A percentile compares a stretch with the other conserved stretches of the same genome.
These are phyloP conservation scores for Pachyrhizus erosus DNA, from an alignment of 306 rosid species.

Conservation along the genomic window DNA sequence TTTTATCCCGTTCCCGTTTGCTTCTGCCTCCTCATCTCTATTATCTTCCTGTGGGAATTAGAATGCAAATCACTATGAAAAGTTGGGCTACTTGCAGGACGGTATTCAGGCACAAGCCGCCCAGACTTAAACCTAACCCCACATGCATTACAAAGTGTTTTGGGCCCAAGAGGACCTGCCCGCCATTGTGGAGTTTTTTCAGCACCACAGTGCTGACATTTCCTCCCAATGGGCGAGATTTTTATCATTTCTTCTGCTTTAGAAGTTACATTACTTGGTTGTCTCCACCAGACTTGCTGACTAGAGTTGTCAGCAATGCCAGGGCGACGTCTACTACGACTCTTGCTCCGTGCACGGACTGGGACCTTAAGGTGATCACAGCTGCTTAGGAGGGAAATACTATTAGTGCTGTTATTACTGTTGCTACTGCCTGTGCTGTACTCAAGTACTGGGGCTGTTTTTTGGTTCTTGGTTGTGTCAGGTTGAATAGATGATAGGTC, in stretches of 20 bases:
- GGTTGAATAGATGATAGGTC: slow-evolving; percentile 52
- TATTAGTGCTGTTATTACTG: slow-evolving; percentile 52
- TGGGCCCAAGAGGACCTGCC: slow-evolving; percentile 72
- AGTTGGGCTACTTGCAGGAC: slow-evolving; percentile 79
- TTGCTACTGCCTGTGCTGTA: slow-evolving; percentile 58
- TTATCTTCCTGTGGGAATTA: slow-evolving; percentile 73
- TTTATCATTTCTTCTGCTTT: slow-evolving; percentile 24
- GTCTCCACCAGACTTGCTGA: slow-evolving; percentile 50
- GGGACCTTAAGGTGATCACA: slow-evolving; percentile 64
- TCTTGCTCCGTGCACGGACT: slow-evolving; percentile 67
- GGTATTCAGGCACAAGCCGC: slow-evolving; percentile 73
- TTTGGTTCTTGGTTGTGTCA: slow-evolving; percentile 45
- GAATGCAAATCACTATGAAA: slow-evolving; percentile 69
- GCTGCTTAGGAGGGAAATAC: slow-evolving; percentile 55
- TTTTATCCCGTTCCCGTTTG: slow-evolving; percentile 52
- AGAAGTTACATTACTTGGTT: slow-evolving; percentile 18
- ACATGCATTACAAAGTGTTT: slow-evolving; percentile 87
- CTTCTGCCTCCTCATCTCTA: slow-evolving; percentile 73
- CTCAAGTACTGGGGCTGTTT: slow-evolving; percentile 56
- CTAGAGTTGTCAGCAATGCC: slow-evolving; percentile 36
- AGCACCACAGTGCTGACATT: slow-evolving; percentile 79
- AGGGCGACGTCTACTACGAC: slow-evolving; percentile 48
- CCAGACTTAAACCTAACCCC: slow-evolving; percentile 79
- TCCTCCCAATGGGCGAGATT: slow-evolving; percentile 46
- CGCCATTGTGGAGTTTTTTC: slow-evolving; percentile 83